Conservation (phyloP, 1,284 basidiomycete genomes). For the Rhodotorula sp. region DNA sequence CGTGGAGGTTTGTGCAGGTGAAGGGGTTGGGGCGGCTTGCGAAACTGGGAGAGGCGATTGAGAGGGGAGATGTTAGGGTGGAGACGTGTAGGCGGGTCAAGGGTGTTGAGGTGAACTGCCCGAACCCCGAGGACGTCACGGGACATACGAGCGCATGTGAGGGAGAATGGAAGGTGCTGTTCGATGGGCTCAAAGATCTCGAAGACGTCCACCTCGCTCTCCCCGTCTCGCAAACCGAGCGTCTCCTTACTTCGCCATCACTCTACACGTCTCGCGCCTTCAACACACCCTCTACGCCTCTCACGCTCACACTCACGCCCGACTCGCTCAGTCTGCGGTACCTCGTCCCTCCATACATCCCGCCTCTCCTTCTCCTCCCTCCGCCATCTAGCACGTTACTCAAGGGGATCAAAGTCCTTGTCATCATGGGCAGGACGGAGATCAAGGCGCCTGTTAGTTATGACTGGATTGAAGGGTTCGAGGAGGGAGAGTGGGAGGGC, state of each 20-base stretch:
- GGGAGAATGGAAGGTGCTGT: neutral
- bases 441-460: neutral
- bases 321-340: neutral
- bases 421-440: neutral
- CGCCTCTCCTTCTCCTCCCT: too few relatives aligned
- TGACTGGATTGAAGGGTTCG: neutral
- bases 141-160: neutral
- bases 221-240: neutral
- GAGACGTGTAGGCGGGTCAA: neutral
- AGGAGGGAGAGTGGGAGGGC: neutral
- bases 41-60: neutral
- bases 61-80: neutral
- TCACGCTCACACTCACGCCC: neutral
- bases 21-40: neutral
- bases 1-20: neutral
- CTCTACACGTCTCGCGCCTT: neutral
- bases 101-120: neutral
- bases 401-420: too few relatives aligned
- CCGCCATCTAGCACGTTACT: too few relatives aligned
- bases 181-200: neutral
- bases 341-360: neutral
- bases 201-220: neutral
- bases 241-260: neutral
- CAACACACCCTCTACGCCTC: too few relatives aligned
- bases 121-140: neutral